A percentile compares a stretch with the other conserved stretches of the same genome.
Conservation (phyloP, 257 asterid species). For the Solanum piurae region DNA sequence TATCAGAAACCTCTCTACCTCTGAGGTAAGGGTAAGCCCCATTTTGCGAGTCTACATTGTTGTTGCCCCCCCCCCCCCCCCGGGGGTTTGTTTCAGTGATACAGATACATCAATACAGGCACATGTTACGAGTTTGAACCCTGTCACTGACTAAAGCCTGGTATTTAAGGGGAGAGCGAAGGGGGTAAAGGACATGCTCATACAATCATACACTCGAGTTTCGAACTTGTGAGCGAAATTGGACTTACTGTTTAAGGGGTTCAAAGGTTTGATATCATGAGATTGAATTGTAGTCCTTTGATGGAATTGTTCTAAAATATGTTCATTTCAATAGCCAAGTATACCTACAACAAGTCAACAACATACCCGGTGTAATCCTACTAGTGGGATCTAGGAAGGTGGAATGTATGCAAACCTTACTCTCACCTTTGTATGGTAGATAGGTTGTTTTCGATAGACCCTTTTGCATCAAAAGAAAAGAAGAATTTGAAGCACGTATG, state of each 20-base stretch:
- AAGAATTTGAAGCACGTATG: not conserved
- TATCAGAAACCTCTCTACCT: not conserved
- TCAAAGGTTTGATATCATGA: not conserved
- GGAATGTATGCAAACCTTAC: not conserved
- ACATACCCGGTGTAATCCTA: not conserved
- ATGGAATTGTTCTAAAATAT: not conserved
- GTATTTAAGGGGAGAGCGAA: not conserved
- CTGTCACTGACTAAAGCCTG: not conserved
- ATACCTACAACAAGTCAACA: not conserved
- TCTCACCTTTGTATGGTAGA: not conserved
- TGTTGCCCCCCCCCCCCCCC: not conserved
- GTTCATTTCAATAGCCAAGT: not conserved
- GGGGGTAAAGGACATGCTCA: not conserved
- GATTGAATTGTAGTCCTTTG: not conserved
- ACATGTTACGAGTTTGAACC: not conserved
- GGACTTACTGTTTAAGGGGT: not conserved
- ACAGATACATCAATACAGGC: not conserved
- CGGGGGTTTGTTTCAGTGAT: not conserved
- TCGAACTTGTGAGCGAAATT: not conserved
- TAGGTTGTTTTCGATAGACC: rapidly evolving
- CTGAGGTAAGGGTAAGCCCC: not conserved
- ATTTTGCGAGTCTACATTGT: not conserved
- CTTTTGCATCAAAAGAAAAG: not conserved
- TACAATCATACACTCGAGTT: not conserved
- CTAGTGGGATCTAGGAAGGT: rapidly evolving